Evolutionary conservation across 257 asterid genomes (phyloP).

Genomic region (Nicotiana otophora): DNA sequence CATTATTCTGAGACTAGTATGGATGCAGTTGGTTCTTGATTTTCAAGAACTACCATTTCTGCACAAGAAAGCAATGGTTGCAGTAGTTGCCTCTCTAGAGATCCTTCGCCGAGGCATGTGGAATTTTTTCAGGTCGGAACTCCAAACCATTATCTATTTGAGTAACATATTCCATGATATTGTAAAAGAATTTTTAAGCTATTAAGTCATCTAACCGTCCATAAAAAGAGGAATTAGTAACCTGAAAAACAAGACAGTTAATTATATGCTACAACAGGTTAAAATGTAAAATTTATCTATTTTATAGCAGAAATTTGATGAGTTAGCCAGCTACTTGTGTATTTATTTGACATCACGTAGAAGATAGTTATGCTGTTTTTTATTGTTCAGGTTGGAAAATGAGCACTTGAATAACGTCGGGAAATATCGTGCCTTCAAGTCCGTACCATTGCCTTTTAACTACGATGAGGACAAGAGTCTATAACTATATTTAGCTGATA

Average conservation of each 20-base stretch:
- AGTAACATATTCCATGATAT: no score
- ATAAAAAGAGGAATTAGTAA: background rate
- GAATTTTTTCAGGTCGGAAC: slow-evolving; percentile 78
- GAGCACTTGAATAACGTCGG: slow-evolving; percentile 85
- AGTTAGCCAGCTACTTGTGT: no score
- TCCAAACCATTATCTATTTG: background rate
- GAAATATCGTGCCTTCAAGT: slow-evolving; percentile 63
- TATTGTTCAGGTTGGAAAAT: slow-evolving; percentile 57
- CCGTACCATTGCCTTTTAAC: slow-evolving; percentile 78
- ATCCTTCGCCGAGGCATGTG: slow-evolving; percentile 81
- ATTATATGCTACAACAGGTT: background rate
- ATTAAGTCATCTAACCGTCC: background rate
- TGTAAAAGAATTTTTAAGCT: no score
- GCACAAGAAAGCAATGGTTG: slow-evolving; percentile 50
- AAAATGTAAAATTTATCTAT: background rate
- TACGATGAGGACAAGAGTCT: slow-evolving; percentile 47
- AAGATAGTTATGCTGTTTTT: no score
- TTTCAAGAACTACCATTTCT: slow-evolving; percentile 41
- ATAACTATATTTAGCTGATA: background rate
- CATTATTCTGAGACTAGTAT: slow-evolving; percentile 62
- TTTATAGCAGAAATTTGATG: no score
- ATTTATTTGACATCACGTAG: no score
- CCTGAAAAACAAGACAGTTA: background rate
- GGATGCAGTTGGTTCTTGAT: slow-evolving; percentile 87
- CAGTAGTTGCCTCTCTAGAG: slow-evolving; percentile 67